Evolutionary conservation across 1,284 basidiomycete species (phyloP), one percentile per base, ranked within the genome.

Genomic region (Ceratobasidium theobromae): DNA sequence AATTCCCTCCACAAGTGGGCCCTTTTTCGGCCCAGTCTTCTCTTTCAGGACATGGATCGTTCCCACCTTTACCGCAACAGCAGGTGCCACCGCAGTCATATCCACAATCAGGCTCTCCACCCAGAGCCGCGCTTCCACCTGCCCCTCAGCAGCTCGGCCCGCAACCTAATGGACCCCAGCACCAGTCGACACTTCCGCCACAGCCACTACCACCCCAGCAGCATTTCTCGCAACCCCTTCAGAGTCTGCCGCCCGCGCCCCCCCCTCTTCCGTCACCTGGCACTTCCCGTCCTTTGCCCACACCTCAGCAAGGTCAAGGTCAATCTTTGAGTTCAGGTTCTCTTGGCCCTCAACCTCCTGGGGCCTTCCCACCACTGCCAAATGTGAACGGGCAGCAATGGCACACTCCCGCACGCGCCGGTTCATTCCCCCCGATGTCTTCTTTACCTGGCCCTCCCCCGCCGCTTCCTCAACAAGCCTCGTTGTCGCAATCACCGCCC

Each of bases 61-160:
- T 57, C 75, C 80, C 66, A 67, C 75, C n/a, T 72, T 73, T 35
- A 70, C 72, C 64, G 72, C 72, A 67, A 65, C 72, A 51, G 38
- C 40, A 69, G 68, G 35, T 53, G 68, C 72, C 33, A 62, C 74
- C 21, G 70, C 72, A 55, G 75, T 73, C 66, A 67, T 48, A 57
- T 3, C 43, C 60, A 27, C 66, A 57, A 27, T 48, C 51, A n/a
- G 48, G 33, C 5, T 65, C 43, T 32, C 65, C 67, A 35, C 62
- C 69, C 27, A 46, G 62, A 11, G 53, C 49, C 1, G 54, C 54
- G 23, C 40, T 65, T 8, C 53, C 53, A 30, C 53, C 53, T 8
- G 48, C 30, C 23, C 69, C 54, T 18, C 66, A 70, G 21, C 40
- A 41, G 18, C 65, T 38, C 35, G 35, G 16, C 35, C 16, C 35